Evolutionary conservation across 345 rosid species (phyloP).

Genomic region (Noccaea caerulescens): DNA sequence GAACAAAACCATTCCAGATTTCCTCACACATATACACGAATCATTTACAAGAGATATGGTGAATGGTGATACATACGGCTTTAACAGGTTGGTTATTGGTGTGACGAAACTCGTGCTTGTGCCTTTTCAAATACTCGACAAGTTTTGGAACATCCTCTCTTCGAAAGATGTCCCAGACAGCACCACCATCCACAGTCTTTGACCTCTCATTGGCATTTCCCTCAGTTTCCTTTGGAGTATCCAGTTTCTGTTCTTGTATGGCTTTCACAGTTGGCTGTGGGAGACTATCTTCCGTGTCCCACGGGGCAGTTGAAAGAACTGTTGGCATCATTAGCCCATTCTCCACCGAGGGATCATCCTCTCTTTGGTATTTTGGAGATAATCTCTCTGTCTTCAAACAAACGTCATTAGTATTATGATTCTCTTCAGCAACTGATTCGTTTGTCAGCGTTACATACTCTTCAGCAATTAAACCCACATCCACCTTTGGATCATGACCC

Average conservation of each 20-base stretch:
- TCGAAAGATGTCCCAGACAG: constrained; percentile 78
- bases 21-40: constrained; percentile 1
- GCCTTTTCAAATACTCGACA: constrained; percentile 62
- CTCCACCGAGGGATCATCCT: constrained; percentile 25
- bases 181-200: constrained; percentile 51
- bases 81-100: constrained; percentile 37
- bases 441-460: background rate
- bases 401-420: constrained; percentile 19
- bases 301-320: constrained; percentile 8
- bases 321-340: constrained; percentile 17
- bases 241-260: constrained; percentile 25
- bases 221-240: constrained; percentile 18
- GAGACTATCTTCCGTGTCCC: constrained; percentile 3
- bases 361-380: constrained; percentile 27
- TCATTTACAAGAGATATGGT: constrained; percentile 27
- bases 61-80: constrained; percentile 24
- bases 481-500: constrained; percentile 15
- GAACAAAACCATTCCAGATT: constrained; percentile 41
- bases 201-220: constrained; percentile 12
- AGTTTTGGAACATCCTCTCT: constrained; percentile 80
- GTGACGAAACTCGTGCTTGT: constrained; percentile 74
- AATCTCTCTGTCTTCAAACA: constrained; percentile 12
- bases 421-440: constrained; percentile 25
- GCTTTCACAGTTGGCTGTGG: constrained; percentile 1
- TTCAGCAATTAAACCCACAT: constrained; percentile 2